phyloP scores from a whole-genome alignment of 805 yeast genomes.

The Cyberlindnera galapagoensis region DNA sequence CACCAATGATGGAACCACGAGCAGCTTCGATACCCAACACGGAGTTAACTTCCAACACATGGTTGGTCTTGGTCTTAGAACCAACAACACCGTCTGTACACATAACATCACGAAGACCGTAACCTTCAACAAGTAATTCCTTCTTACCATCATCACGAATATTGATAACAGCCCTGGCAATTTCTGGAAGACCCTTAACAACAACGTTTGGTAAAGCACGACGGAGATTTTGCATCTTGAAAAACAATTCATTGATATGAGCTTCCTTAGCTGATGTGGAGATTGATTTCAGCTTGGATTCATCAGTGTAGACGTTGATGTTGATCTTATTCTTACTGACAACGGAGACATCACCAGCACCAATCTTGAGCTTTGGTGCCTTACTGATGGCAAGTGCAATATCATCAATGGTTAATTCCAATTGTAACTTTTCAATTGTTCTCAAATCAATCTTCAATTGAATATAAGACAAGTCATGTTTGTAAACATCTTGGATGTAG shows the following conservation, averaged over 20 bases:
- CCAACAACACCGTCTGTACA: constrained; percentile 96
- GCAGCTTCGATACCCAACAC: constrained; percentile 99
- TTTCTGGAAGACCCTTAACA: constrained; percentile 88
- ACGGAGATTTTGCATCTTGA: constrained; percentile 83
- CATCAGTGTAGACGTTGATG: constrained; percentile 48
- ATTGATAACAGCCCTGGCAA: constrained; percentile 93
- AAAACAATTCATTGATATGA: constrained; percentile 53
- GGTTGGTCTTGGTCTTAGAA: constrained; percentile 81
- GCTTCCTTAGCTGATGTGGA: constrained; percentile 35
- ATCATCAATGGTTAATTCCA: constrained; percentile 81
- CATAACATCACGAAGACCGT: constrained; percentile 94
- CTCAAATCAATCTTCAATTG: constrained; percentile 75
- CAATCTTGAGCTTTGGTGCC: constrained; percentile 87
- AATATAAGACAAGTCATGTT: constrained; percentile 67
- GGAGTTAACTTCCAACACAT: constrained; percentile 78
- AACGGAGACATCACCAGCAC: constrained; percentile 62
- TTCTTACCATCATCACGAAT: constrained; percentile 80
- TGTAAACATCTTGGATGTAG: constrained; percentile 91
- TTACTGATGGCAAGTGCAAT: constrained; percentile 73
- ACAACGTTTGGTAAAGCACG: constrained; percentile 82
- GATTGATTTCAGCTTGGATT: constrained; percentile 33
- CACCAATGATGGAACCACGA: constrained; percentile 83
- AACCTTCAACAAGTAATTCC: constrained; percentile 95
- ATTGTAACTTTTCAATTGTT: constrained; percentile 83
- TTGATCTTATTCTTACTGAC: constrained; percentile 60